Evolutionary conservation across 2,329 filamentous ascomycete species (phyloP), one percentile per base, ranked within the genome.

Genomic region (Diplodia scrobiculata): DNA sequence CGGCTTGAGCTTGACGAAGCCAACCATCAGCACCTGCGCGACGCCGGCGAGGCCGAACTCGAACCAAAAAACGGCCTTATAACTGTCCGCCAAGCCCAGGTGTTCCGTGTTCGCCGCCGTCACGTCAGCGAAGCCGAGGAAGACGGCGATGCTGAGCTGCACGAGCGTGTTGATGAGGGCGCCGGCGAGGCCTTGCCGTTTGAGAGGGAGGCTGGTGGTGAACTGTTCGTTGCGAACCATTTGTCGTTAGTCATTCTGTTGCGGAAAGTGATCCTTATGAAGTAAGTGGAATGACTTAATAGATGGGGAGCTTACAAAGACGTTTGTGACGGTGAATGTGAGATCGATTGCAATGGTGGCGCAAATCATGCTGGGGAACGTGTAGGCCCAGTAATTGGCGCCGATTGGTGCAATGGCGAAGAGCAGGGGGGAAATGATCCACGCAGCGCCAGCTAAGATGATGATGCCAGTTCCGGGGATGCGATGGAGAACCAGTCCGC

Each of bases 321-420:
- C 84, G 71, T 90, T 92, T 19, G 87, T 85, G 1, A 92, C 84
- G 72, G 89, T 91, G 78, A 89, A 92, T 6, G 86, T 87, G 65
- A 92, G 86, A 72, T 94, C 91, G 67, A 92, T 87, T 19, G 88
- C 89, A 38, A 92, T 80, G 0, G 90, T 93, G 13, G 83, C 84
- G 68, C 87, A 86, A 78, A 89, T 74, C 87, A 89, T 89, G 64
- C 86, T 79, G 0, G 90, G 88, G 72, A 93, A 91, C 25, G 91
- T 82, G 72, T 85, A 92, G 0, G 87, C 84, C 91, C 90, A 94
- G 80, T 90, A 89, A 52, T 79, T 83, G 0, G 80, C 82, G 2
- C 80, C 77, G 1, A 78, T 73, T 0, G 89, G 89, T 19, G 88
- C 82, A 11, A 90, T 71, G 7, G 89, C 88, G 68, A 91, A 89